Base-by-base conservation (phyloP, 495 filamentous ascomycete genomes). In the Podospora pseudocomata region DNA sequence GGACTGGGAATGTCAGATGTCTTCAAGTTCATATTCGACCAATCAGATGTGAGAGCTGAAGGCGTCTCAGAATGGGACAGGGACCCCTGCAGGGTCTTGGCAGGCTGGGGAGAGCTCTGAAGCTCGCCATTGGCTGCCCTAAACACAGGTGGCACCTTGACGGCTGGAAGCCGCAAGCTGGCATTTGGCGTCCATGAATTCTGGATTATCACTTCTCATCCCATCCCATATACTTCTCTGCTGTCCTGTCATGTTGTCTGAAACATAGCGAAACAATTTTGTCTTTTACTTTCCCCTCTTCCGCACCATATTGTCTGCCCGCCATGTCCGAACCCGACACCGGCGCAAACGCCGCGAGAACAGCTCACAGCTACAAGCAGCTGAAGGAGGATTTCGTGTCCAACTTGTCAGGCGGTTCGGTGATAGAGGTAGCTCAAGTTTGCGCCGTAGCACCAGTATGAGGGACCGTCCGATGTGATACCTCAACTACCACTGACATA, bases 321-420 rank as follows among this genome's bases (percentile, higher is more conserved):
- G 56, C 69, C 67, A 82, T 82, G 81, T 71, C 73, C 34, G 68
- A 68, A 68, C 4, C 62, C 23, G 67, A 39, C 64, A 39, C 55
- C 26, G 55, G 30, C 55, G 63, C 63, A 23, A 71, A 73, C 67
- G 65, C 76, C 60, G 76, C 78, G 56, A 71, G 74, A 16, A 63
- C 74, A 9, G 70, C 76, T 44, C 77, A 71, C 16, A 88, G 83
- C 78, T 94, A 96, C 81, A 99, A 98, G 81, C 85, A 89, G 63
- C 85, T 88, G 63, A 99, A 98, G 78, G 93, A 97, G 83, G 92
- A 92, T 66, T 97, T 96, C 74, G 95, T 99, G 72, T 97, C 94
- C 20, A 91, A 92, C 75, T 88, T 96, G 39, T 87, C 89, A n/a
- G 95, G 95, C 53, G 92, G 94, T 54, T 82, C 85, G 16, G 89